Base-by-base conservation (phyloP, 305 asterid genomes). In the Rubia tinctorum region DNA sequence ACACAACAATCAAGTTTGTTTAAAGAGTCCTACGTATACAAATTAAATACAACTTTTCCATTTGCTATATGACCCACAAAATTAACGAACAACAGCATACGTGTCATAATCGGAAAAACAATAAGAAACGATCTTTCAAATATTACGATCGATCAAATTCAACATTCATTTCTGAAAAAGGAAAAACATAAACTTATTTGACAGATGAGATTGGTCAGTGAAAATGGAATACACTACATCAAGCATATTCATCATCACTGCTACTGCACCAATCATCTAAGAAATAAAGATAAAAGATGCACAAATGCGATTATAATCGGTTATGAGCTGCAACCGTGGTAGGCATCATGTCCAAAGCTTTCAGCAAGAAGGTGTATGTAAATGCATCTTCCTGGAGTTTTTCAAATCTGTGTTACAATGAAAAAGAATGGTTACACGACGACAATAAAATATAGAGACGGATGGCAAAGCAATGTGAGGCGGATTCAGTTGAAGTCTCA, bases 361-460 rank as follows among this genome's bases (percentile, higher is more conserved):
- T 90, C 82, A 95, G 58, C 25, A 90, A 77, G 82, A 90, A 95
- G 39, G 97, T 78, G 80, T 74, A 87, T 18, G 85, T 88, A 81
- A 95, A 90, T 67, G 99, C 98, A 76, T 90, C 98, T 84, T 92
- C 97, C 86, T 82, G 89, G 78, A 95, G 97, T 85, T 85, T 92
- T 62, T 92, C 97, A 23, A 92, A 95, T 88, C 99, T 95, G 88
- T 51, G 30, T 14, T 10, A 9, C 51, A 74, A 53, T 17, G 22
- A 4, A 71, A 27, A 43, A 39, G 23, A 25, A 8, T 2, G 6
- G 4, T 62, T 5, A 62, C 18, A 13, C 42, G 30, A 15, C n/a
- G 27, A 15, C n/a, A 30, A 30, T 8, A 62, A 27, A 25, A 61
- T 61, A 61, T 27, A 61, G 42, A 61, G 40, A 61, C 37, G 8